phyloP scores from a whole-genome alignment of 345 rosid genomes.

The Brassica incana region DNA sequence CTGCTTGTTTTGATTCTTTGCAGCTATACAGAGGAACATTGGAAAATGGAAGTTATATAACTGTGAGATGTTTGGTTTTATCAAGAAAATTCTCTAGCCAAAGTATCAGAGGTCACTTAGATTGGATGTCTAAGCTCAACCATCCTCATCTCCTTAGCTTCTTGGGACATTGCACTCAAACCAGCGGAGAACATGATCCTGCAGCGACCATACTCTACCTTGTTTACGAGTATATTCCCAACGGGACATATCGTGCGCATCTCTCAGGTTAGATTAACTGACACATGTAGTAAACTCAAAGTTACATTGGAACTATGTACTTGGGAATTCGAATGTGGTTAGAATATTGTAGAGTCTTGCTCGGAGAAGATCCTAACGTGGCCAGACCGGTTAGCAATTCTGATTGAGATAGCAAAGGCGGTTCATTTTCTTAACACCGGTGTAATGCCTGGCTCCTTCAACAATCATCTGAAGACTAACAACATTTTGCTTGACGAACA shows the following conservation, averaged over 20 bases:
- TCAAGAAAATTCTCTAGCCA: slow-evolving; percentile 69
- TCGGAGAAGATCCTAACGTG: slow-evolving; percentile 78
- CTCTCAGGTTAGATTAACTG: slow-evolving; percentile 63
- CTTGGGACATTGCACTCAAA: slow-evolving; percentile 79
- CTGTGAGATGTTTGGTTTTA: slow-evolving; percentile 60
- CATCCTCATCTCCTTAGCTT: slow-evolving; percentile 88
- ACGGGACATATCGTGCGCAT: slow-evolving; percentile 66
- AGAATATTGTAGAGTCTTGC: slow-evolving; percentile 51
- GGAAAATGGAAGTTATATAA: slow-evolving; percentile 70
- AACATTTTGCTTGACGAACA: slow-evolving; percentile 93
- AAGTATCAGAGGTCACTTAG: slow-evolving; percentile 66
- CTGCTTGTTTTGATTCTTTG: slow-evolving; percentile 23
- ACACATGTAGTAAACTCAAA: slow-evolving; percentile 13
- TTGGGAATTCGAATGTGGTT: slow-evolving; percentile 10
- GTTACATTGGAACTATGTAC: neutral
- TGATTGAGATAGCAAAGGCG: slow-evolving; percentile 90
- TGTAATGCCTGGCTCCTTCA: slow-evolving; percentile 73
- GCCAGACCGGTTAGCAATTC: slow-evolving; percentile 77
- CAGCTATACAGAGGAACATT: slow-evolving; percentile 88
- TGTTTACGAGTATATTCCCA: slow-evolving; percentile 69
- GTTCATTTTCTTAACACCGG: slow-evolving; percentile 92
- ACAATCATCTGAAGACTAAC: slow-evolving; percentile 69
- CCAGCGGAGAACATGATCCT: slow-evolving; percentile 51
- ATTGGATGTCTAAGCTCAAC: slow-evolving; percentile 79
- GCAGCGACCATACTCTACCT: slow-evolving; percentile 57